Base-by-base conservation (phyloP, 257 asterid genomes). In the Coffea eugenioides region DNA sequence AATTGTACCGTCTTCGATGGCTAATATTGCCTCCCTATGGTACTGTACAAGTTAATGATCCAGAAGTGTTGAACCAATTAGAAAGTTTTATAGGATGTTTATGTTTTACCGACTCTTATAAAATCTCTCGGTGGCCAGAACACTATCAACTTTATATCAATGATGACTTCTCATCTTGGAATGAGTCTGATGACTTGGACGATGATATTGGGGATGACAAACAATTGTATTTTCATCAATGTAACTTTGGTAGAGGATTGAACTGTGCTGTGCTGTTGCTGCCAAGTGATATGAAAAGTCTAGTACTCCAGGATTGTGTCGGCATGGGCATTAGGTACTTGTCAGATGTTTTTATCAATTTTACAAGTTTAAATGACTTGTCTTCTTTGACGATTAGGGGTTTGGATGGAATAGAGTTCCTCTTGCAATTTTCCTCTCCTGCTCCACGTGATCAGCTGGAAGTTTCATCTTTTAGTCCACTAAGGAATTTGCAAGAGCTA, bases 251-350 rank as follows among this genome's bases (percentile, higher is more conserved):
- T 13, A 7, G 15, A 5, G 78, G 72, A 9, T 69, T 8, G 43
- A 82, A 56, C 6, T 3, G 6, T 6, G 5, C 3, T 61, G 72
- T 59, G 46, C 57, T 77, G 67, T 72, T 79, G 82, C 76, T 81
- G 48, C 85, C 88, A 52, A 25, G 56, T 27, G 79, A 71, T 72
- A 81, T 73, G 71, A 80, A 84, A 11, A 71, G 56, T 57, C 56
- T 84, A 49, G 65, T 74, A 64, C 36, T 81, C 31, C 16, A 46
- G 11, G 16, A 39, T 15, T 83, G 84, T 76, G 34, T 16, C 31
- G 31, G 85, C 25, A 12, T 0, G 13, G 51, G 59, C 43, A 52
- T 25, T 61, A 11, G 66, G 59, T 78, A 83, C 68, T 81, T 84
- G 20, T 79, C 66, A 16, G 85, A 82, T 76, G 34, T 49, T 48